Conservation (phyloP, 2,329 filamentous ascomycete species). For the Davidsoniella neocaledoniae region DNA sequence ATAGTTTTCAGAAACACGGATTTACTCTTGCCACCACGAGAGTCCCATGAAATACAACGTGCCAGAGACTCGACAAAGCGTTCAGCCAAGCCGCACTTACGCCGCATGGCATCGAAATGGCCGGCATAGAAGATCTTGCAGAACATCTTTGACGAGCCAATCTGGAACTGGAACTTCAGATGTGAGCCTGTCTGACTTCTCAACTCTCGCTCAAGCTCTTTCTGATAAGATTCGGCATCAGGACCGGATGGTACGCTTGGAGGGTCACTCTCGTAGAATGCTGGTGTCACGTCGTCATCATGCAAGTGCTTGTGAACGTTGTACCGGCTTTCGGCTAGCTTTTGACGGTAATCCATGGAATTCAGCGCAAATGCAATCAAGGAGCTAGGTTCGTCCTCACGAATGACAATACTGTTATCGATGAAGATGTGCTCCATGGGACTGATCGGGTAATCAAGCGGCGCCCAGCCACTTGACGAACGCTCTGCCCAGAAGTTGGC, state of each 20-base stretch:
- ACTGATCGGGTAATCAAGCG: conserved; percentile 80
- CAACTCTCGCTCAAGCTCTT: conserved; percentile 63
- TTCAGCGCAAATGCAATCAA: conserved; percentile 85
- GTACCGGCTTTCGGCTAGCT: conserved; percentile 47
- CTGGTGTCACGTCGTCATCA: background rate
- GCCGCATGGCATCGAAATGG: conserved; percentile 85
- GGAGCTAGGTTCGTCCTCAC: conserved; percentile 93
- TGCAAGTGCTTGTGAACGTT: conserved; percentile 11
- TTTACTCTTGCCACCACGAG: conserved; percentile 93
- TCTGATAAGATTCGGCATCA: conserved; percentile 39
- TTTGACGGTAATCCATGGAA: conserved; percentile 71
- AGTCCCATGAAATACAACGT: conserved; percentile 93
- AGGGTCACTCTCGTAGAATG: conserved; percentile 7
- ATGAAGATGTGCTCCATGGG: conserved; percentile 88
- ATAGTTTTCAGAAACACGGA: conserved; percentile 93
- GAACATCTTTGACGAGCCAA: conserved; percentile 84
- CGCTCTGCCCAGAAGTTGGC: conserved; percentile 98
- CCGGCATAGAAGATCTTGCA: conserved; percentile 99
- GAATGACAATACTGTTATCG: conserved; percentile 90
- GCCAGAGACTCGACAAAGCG: conserved; percentile 91
- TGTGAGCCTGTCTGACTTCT: conserved; percentile 77
- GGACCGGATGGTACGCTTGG: conserved; percentile 6
- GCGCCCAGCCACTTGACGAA: conserved; percentile 85
- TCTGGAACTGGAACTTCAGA: conserved; percentile 87
- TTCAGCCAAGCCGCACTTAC: conserved; percentile 84